These are phyloP conservation scores for Zygoascus bituminiphila DNA, from an alignment of 805 yeast species.

Conservation along the genomic window DNA sequence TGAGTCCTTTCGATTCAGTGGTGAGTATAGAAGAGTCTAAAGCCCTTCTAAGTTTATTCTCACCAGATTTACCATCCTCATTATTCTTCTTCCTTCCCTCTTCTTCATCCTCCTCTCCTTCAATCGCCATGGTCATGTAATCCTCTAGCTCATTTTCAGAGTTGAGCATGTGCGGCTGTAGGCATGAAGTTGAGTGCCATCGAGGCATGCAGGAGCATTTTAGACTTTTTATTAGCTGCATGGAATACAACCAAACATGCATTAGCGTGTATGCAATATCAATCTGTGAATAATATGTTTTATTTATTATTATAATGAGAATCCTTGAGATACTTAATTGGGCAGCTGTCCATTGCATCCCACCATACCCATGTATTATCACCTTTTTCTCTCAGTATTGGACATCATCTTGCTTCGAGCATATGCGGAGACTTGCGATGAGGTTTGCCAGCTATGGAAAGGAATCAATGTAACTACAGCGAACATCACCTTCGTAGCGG, in stretches of 20 bases:
- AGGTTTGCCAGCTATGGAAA: conserved; percentile 10
- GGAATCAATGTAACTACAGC: conserved; percentile 11
- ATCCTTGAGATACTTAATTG: too few relatives aligned
- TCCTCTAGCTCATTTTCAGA: conserved; percentile 21
- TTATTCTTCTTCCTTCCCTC: background rate
- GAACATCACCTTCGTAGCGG: conserved; percentile 6
- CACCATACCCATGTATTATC: too few relatives aligned
- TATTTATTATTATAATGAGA: too few relatives aligned
- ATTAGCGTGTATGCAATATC: too few relatives aligned
- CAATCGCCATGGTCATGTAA: conserved; percentile 25
- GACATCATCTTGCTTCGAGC: too few relatives aligned
- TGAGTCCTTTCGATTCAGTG: conserved; percentile 21
- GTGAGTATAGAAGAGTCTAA: background rate
- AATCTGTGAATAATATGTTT: too few relatives aligned
- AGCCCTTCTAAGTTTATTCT: conserved; percentile 5
- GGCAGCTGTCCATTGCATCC: too few relatives aligned
- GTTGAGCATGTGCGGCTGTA: background rate
- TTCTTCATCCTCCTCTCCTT: conserved; percentile 8
- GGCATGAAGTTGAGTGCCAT: background rate
- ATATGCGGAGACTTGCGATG: background rate
- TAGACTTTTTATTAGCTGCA: too few relatives aligned
- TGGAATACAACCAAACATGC: too few relatives aligned
- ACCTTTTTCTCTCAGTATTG: too few relatives aligned
- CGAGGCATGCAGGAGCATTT: background rate
- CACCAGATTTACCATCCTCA: background rate